Conservation (phyloP, 1,139 yeast species). For the Taphrina deformans region DNA sequence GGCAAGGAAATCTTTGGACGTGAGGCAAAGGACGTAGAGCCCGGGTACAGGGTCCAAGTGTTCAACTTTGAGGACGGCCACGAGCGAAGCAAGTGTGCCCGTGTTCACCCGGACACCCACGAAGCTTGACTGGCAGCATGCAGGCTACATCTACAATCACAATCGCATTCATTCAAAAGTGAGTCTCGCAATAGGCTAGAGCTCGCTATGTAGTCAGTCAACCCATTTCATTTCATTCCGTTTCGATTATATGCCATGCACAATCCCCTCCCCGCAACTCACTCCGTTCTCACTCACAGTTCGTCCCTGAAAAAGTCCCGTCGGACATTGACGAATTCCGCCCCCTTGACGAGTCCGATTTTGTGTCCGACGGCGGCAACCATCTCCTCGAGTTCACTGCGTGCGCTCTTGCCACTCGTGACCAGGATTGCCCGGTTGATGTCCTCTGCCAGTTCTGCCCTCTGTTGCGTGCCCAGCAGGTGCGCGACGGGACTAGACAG, state of each 20-base stretch:
- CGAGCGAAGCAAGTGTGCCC: not conserved
- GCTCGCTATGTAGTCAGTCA: conserved; percentile 7
- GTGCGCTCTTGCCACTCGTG: conserved; percentile 31
- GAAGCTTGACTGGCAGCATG: too few relatives aligned
- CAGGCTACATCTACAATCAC: not conserved
- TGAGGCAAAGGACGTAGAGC: not conserved
- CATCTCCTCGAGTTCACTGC: conserved; percentile 29
- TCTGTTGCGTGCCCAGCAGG: conserved; percentile 47
- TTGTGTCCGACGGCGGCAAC: conserved; percentile 21
- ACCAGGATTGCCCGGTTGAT: conserved; percentile 51
- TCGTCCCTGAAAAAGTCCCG: conserved; percentile 22
- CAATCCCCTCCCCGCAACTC: not conserved
- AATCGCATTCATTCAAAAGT: not conserved
- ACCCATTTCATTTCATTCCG: not conserved
- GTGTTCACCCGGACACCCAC: not conserved
- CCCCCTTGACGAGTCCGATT: conserved; percentile 21
- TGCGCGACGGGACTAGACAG: conserved; percentile 46
- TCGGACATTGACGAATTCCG: conserved; percentile 27
- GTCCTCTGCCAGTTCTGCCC: conserved; percentile 50
- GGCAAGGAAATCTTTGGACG: not conserved
- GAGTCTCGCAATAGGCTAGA: not conserved
- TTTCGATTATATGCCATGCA: not conserved
- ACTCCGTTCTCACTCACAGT: not conserved
- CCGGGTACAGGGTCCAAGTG: not conserved
- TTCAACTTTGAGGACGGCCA: not conserved